Conservation (phyloP, 345 rosid genomes). For the Firmiana major region DNA sequence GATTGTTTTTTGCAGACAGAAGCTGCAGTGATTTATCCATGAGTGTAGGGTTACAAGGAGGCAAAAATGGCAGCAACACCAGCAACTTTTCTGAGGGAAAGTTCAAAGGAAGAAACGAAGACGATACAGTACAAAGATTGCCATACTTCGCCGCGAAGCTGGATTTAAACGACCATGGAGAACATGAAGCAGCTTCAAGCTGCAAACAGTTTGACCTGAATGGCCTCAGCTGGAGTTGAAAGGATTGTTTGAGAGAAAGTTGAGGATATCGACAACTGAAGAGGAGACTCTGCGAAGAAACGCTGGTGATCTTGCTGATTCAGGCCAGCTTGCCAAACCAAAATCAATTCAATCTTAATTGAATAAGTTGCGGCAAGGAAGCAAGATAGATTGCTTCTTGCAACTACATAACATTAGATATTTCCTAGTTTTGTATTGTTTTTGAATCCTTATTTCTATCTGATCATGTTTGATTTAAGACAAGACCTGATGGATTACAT, state of each 20-base stretch:
- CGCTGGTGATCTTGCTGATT: background rate
- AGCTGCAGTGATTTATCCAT: conserved; percentile 58
- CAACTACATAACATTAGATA: background rate
- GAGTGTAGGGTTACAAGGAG: conserved; percentile 55
- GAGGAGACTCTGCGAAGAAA: background rate
- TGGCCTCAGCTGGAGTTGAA: conserved; percentile 86
- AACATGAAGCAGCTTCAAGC: conserved; percentile 47
- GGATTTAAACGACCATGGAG: conserved; percentile 70
- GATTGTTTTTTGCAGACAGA: conserved; percentile 41
- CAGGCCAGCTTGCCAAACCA: background rate
- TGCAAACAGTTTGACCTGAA: conserved; percentile 78
- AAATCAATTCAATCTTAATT: background rate
- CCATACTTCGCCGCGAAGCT: conserved; percentile 46
- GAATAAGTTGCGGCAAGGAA: background rate
- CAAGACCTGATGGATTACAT: background rate
- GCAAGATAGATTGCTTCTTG: background rate
- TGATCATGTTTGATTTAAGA: background rate
- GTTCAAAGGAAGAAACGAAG: conserved; percentile 29
- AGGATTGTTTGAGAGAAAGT: background rate
- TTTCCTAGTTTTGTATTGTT: background rate
- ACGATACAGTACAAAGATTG: conserved; percentile 22
- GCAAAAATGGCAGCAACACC: conserved; percentile 24
- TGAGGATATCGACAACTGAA: background rate
- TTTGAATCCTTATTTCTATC: too few species aligned
- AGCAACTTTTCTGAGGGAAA: conserved; percentile 38